Evolutionary conservation across 2,329 filamentous ascomycete genomes (phyloP), one percentile per base, ranked within the genome.

Genomic region (Knoxdaviesia capensis): DNA sequence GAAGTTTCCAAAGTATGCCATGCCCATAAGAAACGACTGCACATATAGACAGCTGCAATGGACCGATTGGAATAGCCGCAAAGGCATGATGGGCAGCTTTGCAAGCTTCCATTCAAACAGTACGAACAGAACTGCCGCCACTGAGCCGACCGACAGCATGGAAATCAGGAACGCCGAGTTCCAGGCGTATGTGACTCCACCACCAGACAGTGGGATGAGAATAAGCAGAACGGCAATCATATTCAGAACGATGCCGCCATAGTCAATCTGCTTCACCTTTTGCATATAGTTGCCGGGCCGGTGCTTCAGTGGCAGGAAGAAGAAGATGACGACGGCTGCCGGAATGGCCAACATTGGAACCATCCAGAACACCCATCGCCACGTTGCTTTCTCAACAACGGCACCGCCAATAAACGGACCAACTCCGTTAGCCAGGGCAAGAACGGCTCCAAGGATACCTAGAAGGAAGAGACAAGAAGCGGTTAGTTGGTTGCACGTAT

Each of bases 351-450:
- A 48, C 38, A 54, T 47, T 5, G 51, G 49, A 1, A 53, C 38
- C 44, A 50, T 46, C 48, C 51, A 55, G 41, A 54, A 54, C 1
- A 52, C 46, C 55, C 56, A 57, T 34, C 52, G 42, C 56, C 56
- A 59, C 0, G 48, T 49, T 4, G 48, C 41, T 1, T 45, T 41
- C n/a, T 58, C 48, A 3, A 52, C 52, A 6, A 59, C 43, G 1
- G 49, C 48, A 8, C 54, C 55, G 7, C 53, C 56, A 3, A 58
- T 46, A n/a, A 56, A 48, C 1, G 55, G 56, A 6, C 57, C 56
- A 40, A 64, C 58, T 1, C 63, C 64, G 10, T 58, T 58, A 3
- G 50, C 55, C n/a, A 56, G 43, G 1, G 51, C 54, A 4, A 57
- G 46, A 0, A 54, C 48, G 7, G 51, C 49, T 1, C 53, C 52